Evolutionary conservation across 2,329 filamentous ascomycete species (phyloP), one percentile per base, ranked within the genome.

Genomic region (Colletotrichum coccodes): DNA sequence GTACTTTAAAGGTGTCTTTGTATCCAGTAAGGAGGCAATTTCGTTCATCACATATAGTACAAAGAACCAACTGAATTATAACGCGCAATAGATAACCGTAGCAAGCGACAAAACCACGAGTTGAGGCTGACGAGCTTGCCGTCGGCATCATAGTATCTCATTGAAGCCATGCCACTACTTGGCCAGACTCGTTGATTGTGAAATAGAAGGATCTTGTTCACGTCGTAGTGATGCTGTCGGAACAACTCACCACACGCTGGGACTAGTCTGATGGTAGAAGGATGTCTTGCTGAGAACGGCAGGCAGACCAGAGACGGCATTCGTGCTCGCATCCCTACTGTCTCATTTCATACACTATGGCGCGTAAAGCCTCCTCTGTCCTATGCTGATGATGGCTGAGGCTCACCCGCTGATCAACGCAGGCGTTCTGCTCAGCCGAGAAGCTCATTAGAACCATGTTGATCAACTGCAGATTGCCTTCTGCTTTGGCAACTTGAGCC

Each of bases 381-480:
- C 30, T 59, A 59, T 49, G 9, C 3, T 12, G 6, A 28, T 60
- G 9, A 18, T 60, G 6, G 12, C 42, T 60, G 4, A 49, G n/a
- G n/a, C 4, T 60, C 3, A 60, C 9, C 1, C 7, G 14, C 30
- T 60, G 9, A 49, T 60, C 9, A 47, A 60, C 3, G 18, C 6
- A 38, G 32, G 57, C 44, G n/a, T 60, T 60, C n/a, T 60, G 18
- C 14, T 60, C 9, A 40, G 57, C 57, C 6, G 18, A 60, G 14
- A 60, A 49, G 57, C 57, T 60, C 6, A 60, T 49, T 2, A 60
- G 14, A 49, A 60, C n/a, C 6, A 60, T 60, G 9, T 60, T 60
- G 6, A 60, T 30, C 9, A 60, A 49, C n/a, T 60, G 21, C 2
- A 60, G 26, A 28, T 28, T 60, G 5, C 30, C 44, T 30, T 60